phyloP scores from a whole-genome alignment of 192 early-diverging fungal genomes.

The Backusella tarrabulga region DNA sequence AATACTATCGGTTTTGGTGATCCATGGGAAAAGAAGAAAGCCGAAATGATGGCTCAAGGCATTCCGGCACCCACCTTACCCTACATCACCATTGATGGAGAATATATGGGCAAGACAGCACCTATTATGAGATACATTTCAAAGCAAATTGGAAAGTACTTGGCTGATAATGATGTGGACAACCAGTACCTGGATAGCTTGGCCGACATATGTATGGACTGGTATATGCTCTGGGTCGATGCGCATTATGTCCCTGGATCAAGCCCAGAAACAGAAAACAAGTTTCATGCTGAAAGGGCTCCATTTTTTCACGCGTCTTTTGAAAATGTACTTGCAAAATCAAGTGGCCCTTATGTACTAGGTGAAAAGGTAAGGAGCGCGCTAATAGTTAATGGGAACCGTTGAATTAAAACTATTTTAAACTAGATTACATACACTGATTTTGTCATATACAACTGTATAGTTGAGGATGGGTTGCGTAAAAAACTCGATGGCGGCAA shows the following conservation, averaged over 20 bases:
- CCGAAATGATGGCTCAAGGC: not conserved
- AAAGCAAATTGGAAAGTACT: too few species aligned
- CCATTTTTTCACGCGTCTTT: not conserved
- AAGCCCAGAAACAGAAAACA: not conserved
- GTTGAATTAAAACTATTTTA: too few species aligned
- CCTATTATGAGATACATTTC: not conserved
- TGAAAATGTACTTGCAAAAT: not conserved
- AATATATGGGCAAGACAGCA: not conserved
- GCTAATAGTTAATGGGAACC: too few species aligned
- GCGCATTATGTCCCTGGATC: not conserved
- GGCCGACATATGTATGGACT: not conserved
- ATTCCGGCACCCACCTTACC: not conserved
- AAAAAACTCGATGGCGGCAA: not conserved
- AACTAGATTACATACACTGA: not conserved
- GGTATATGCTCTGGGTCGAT: not conserved
- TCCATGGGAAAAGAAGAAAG: not conserved
- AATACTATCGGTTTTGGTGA: not conserved
- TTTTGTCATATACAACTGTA: not conserved
- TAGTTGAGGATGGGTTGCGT: not conserved
- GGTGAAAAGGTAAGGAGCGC: not conserved
- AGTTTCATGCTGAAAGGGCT: not conserved
- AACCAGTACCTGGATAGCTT: not conserved
- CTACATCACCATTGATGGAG: not conserved
- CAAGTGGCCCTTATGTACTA: not conserved
- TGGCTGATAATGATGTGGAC: not conserved